Evolutionary conservation across 2,329 filamentous ascomycete species (phyloP).

Genomic region (Penicillium sp.): DNA sequence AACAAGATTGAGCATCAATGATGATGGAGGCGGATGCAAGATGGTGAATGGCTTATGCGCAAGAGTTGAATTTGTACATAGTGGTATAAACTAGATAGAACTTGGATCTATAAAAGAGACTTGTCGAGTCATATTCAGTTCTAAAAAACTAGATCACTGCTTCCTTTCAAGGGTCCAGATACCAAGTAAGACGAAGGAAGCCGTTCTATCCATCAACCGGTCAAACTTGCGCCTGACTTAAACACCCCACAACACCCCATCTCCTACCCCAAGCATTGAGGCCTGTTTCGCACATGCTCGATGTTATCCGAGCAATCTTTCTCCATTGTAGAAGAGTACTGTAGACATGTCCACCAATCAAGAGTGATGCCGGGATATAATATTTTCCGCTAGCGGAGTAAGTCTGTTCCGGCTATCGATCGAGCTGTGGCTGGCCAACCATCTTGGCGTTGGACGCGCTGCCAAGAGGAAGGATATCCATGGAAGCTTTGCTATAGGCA

Average conservation of each 20-base stretch:
- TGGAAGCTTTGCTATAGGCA: background rate
- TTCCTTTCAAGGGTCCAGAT: too few relatives aligned
- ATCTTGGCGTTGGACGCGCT: too few relatives aligned
- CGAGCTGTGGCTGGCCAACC: background rate
- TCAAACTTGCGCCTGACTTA: background rate
- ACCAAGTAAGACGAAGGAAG: background rate
- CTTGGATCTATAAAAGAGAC: background rate
- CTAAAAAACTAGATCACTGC: too few relatives aligned
- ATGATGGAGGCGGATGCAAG: background rate
- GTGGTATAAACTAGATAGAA: background rate
- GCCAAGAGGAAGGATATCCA: background rate
- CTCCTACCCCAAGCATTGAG: background rate
- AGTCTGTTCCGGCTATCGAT: background rate
- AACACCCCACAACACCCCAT: background rate
- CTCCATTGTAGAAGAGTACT: background rate
- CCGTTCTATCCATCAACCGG: too few relatives aligned
- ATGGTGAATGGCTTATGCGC: background rate
- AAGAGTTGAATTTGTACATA: background rate
- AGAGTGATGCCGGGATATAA: background rate
- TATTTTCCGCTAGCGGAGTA: background rate
- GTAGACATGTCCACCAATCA: background rate
- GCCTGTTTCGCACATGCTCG: background rate
- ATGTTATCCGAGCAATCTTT: background rate
- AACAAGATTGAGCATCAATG: constrained; percentile 45
- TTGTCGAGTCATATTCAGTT: too few relatives aligned